Evolutionary conservation across 768 basidiomycete species (phyloP).

Genomic region (Lactarius vividus): DNA sequence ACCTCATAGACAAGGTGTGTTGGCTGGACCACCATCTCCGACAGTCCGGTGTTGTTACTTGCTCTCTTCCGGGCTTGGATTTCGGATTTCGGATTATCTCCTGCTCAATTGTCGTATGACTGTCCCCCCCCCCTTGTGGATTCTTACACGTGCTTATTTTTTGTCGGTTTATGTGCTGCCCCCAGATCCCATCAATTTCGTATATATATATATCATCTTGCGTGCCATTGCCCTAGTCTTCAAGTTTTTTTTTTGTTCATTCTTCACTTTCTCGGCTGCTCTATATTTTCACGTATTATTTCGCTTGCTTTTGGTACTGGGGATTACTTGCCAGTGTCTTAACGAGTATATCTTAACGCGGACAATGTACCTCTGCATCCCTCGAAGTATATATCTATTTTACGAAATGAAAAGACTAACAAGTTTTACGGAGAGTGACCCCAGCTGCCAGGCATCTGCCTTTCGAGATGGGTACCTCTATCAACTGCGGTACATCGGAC

Average conservation of each 20-base stretch:
- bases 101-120: conserved; percentile 11
- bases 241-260: conserved; percentile 4
- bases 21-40: conserved; percentile 28
- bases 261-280: conserved; percentile 16
- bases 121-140: conserved; percentile 12
- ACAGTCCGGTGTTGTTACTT: conserved; percentile 24
- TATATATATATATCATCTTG: conserved; percentile 24
- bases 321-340: conserved; percentile 20
- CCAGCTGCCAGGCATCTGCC: conserved; percentile 9
- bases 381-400: too few species aligned
- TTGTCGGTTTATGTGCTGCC: conserved; percentile 21
- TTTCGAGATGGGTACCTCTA: conserved; percentile 7
- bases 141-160: conserved; percentile 24
- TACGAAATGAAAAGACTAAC: neutral
- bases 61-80: conserved; percentile 19
- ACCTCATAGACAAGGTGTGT: conserved; percentile 43
- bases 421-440: conserved; percentile 18
- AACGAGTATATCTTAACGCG: conserved; percentile 17
- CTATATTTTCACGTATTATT: conserved; percentile 28
- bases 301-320: conserved; percentile 28
- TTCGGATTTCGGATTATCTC: conserved; percentile 20
- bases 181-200: conserved; percentile 22
- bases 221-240: conserved; percentile 8
- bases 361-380: conserved; percentile 7
- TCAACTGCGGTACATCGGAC: conserved; percentile 10